Conservation (phyloP, 805 yeast species). For the Candida maltosa region DNA sequence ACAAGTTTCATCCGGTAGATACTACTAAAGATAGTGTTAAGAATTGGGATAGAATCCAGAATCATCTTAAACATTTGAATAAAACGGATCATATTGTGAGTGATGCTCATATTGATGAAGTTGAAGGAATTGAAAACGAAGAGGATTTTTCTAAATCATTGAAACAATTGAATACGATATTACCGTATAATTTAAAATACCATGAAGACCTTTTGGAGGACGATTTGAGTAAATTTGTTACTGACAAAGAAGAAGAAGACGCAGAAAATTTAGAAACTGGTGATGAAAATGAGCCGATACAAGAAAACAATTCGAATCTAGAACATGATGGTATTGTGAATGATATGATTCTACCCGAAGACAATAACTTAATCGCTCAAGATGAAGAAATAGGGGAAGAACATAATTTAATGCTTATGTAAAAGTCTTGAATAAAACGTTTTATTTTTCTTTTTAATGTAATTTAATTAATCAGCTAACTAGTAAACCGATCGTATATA, state of each 20-base stretch:
- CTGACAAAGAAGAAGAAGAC: slow-evolving; percentile 6
- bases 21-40: slow-evolving; percentile 4
- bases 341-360: background rate
- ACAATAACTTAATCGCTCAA: slow-evolving; percentile 3
- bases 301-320: background rate
- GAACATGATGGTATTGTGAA: background rate
- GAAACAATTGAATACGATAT: slow-evolving; percentile 16
- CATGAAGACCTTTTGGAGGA: slow-evolving; percentile 21
- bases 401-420: slow-evolving; percentile 16
- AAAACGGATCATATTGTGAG: slow-evolving; percentile 28
- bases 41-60: slow-evolving; percentile 16
- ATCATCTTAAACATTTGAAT: slow-evolving; percentile 21
- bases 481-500: too few relatives aligned
- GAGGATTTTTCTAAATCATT: slow-evolving; percentile 16
- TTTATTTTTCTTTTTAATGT: too few relatives aligned
- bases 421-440: slow-evolving; percentile 15
- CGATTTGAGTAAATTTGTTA: slow-evolving; percentile 16
- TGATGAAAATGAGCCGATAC: slow-evolving; percentile 15
- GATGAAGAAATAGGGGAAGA: slow-evolving; percentile 26
- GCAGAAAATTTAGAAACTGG: slow-evolving; percentile 19
- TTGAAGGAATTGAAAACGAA: slow-evolving; percentile 9
- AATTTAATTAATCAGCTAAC: too few relatives aligned
- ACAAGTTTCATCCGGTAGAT: slow-evolving; percentile 26
- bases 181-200: slow-evolving; percentile 34
- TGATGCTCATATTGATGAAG: slow-evolving; percentile 23